A percentile compares a stretch with the other conserved stretches of the same genome.
Conservation (phyloP, 2,329 filamentous ascomycete species). For the Botrytis deweyae region DNA sequence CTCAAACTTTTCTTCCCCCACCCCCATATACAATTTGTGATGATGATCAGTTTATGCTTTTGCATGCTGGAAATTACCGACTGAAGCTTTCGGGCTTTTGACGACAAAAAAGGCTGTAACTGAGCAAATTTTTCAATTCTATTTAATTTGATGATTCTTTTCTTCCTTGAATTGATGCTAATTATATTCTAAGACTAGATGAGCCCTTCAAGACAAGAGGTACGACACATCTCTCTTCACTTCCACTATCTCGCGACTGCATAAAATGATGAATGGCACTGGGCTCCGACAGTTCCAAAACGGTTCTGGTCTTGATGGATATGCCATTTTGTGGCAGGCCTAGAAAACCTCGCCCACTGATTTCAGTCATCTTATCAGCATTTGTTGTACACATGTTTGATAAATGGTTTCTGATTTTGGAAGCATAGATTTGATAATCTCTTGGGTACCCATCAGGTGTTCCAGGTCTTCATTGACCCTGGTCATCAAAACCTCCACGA, state of each 20-base stretch:
- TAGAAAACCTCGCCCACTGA: slow-evolving; percentile 99
- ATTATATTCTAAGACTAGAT: slow-evolving; percentile 18
- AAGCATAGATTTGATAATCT: neutral
- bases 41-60: slow-evolving; percentile 41
- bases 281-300: slow-evolving; percentile 75
- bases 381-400: slow-evolving; percentile 13
- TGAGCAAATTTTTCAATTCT: slow-evolving; percentile 51
- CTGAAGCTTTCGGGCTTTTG: slow-evolving; percentile 69
- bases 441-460: too few relatives aligned
- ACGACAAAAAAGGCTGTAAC: slow-evolving; percentile 85
- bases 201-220: slow-evolving; percentile 20
- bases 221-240: slow-evolving; percentile 21
- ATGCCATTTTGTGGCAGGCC: slow-evolving; percentile 93
- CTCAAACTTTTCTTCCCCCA: neutral
- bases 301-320: slow-evolving; percentile 65
- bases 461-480: slow-evolving; percentile 1
- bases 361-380: slow-evolving; percentile 35
- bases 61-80: slow-evolving; percentile 91
- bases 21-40: slow-evolving; percentile 26
- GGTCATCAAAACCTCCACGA: neutral
- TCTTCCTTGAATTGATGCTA: neutral
- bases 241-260: slow-evolving; percentile 26
- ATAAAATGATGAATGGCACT: slow-evolving; percentile 87
- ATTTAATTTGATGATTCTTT: neutral
- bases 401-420: slow-evolving; percentile 15